Evolutionary conservation across 352 stramenopile species (phyloP).

Genomic region (Elongisporangium undulatum): DNA sequence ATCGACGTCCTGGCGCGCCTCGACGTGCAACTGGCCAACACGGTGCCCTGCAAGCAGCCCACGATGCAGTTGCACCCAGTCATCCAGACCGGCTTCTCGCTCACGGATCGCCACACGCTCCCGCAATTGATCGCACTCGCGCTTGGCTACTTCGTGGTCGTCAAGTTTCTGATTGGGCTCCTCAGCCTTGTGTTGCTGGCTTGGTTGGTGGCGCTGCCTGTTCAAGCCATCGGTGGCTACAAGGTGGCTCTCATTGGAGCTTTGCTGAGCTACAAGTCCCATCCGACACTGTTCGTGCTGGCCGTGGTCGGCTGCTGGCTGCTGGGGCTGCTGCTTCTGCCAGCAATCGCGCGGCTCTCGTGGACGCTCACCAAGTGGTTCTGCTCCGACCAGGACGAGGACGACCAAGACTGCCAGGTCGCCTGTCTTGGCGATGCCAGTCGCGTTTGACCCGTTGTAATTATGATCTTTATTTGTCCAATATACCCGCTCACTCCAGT

Average conservation of each 20-base stretch:
- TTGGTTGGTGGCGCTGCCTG: conserved; percentile 28
- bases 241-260: background rate
- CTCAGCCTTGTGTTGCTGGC: conserved; percentile 30
- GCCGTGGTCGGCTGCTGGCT: background rate
- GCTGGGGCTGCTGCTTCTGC: background rate
- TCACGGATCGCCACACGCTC: conserved; percentile 4
- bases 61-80: background rate
- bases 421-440: background rate
- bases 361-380: background rate
- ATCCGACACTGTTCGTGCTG: background rate
- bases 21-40: conserved; percentile 46
- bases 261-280: background rate
- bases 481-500: background rate
- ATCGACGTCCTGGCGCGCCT: conserved; percentile 24
- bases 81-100: conserved; percentile 13
- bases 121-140: conserved; percentile 29
- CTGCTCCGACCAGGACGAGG: background rate
- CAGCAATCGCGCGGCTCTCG: background rate
- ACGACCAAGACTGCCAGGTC: background rate
- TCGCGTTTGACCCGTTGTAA: background rate
- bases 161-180: conserved; percentile 34
- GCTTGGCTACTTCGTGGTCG: conserved; percentile 27
- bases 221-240: conserved; percentile 2
- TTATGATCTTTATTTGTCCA: background rate
- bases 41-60: conserved; percentile 19